Evolutionary conservation across 306 rosid genomes (phyloP).

Genomic region (Dicorynia guianensis): DNA sequence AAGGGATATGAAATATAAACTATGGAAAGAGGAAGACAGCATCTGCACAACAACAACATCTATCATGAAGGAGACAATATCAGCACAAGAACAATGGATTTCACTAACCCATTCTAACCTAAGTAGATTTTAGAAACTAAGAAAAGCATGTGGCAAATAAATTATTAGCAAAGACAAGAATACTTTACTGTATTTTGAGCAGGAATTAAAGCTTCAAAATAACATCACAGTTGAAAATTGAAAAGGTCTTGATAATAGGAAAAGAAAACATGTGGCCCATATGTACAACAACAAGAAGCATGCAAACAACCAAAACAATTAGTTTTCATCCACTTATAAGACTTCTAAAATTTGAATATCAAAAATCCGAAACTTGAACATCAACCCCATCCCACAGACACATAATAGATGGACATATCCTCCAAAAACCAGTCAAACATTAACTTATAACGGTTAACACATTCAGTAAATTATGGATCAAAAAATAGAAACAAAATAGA

Average conservation of each 20-base stretch:
- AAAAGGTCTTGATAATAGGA: constrained; percentile 19
- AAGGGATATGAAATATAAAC: constrained; percentile 17
- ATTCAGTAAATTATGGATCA: background rate
- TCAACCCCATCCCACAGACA: background rate
- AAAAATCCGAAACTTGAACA: constrained; percentile 19
- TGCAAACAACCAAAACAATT: constrained; percentile 17
- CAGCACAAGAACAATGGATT: constrained; percentile 1
- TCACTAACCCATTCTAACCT: constrained; percentile 3
- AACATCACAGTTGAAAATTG: constrained; percentile 16
- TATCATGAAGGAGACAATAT: constrained; percentile 21
- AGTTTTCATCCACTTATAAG: constrained; percentile 12
- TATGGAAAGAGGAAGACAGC: constrained; percentile 21
- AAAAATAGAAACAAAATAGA: background rate
- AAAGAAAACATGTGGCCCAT: constrained; percentile 16
- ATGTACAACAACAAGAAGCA: constrained; percentile 12
- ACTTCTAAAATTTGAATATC: background rate
- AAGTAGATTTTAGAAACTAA: constrained; percentile 10
- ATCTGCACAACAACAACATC: background rate
- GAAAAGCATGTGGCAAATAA: constrained; percentile 19
- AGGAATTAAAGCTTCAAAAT: constrained; percentile 7
- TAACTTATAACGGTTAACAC: background rate
- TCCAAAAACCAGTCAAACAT: background rate
- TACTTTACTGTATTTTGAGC: constrained; percentile 9
- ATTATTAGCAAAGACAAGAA: constrained; percentile 11
- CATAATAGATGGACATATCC: background rate